A percentile compares a stretch with the other conserved stretches of the same genome.
phyloP scores from a whole-genome alignment of 306 rosid species.

The Alnus rubra region DNA sequence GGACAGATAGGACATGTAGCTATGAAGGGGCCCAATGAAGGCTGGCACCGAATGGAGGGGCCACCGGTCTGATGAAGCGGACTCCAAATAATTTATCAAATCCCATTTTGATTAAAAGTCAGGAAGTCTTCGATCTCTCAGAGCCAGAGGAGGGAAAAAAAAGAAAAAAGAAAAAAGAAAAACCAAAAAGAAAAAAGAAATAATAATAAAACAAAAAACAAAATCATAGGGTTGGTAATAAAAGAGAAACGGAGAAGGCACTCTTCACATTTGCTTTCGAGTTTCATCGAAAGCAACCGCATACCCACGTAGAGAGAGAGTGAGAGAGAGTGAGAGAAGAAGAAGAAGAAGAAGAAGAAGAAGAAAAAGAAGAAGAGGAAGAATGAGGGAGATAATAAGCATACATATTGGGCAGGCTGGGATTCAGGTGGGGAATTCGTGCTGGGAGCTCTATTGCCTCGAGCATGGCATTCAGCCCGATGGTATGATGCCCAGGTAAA shows the following conservation, averaged over 20 bases:
- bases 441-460: slow-evolving; percentile 99
- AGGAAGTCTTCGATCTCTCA: background rate
- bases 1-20: background rate
- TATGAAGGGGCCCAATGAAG: slow-evolving; percentile 25
- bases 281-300: background rate
- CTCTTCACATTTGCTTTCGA: background rate
- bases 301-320: background rate
- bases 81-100: slow-evolving; percentile 33
- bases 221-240: background rate
- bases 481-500: slow-evolving; percentile 88
- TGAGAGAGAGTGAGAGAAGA: background rate
- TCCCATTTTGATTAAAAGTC: background rate
- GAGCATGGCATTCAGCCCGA: slow-evolving; percentile 96
- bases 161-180: too few species aligned
- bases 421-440: slow-evolving; percentile 92
- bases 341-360: background rate
- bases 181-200: background rate
- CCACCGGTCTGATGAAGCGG: slow-evolving; percentile 5
- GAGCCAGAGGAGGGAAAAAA: background rate
- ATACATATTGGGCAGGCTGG: slow-evolving; percentile 98
- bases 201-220: background rate
- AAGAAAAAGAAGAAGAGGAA: background rate
- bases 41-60: slow-evolving; percentile 28
- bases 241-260: background rate
- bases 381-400: slow-evolving; percentile 96